A percentile compares a stretch with the other conserved stretches of the same genome.
phyloP scores from a whole-genome alignment of 805 yeast species.

The Komagataella mondaviorum region DNA sequence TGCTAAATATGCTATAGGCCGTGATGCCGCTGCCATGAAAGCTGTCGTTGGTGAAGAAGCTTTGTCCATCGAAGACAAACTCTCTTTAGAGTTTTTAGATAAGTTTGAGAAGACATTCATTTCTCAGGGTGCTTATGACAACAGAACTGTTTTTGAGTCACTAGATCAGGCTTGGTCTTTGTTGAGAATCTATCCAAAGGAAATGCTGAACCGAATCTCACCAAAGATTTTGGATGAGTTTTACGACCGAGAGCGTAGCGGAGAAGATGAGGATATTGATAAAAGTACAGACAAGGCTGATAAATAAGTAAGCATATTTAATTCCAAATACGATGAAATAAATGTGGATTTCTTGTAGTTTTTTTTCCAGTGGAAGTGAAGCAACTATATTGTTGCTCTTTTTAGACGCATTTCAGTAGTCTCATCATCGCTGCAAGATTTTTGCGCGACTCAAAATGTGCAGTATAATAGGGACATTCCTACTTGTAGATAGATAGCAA shows the following conservation, averaged over 20 bases:
- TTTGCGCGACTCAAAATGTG: background rate
- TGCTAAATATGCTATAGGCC: slow-evolving; percentile 99
- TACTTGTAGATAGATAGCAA: background rate
- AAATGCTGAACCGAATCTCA: slow-evolving; percentile 94
- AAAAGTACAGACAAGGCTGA: background rate
- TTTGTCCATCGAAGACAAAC: slow-evolving; percentile 90
- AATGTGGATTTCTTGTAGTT: background rate
- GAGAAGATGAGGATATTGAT: slow-evolving; percentile 21
- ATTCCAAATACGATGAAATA: background rate
- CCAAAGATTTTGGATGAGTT: slow-evolving; percentile 94
- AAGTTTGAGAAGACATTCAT: slow-evolving; percentile 95
- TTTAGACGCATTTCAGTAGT: background rate
- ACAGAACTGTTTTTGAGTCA: slow-evolving; percentile 88
- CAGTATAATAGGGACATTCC: background rate
- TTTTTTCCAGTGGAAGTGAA: background rate
- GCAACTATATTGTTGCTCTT: background rate
- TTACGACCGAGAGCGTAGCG: slow-evolving; percentile 79
- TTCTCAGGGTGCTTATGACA: slow-evolving; percentile 93
- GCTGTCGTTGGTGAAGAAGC: slow-evolving; percentile 99
- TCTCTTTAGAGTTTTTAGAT: slow-evolving; percentile 93
- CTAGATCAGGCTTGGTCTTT: slow-evolving; percentile 97
- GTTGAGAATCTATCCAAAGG: slow-evolving; percentile 97
- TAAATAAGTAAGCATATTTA: background rate
- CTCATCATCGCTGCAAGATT: background rate
- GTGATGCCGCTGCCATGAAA: slow-evolving; percentile 99